These are phyloP conservation scores for Neocatenulostroma microsporum DNA, from an alignment of 2,329 filamentous ascomycete species.

Conservation along the genomic window DNA sequence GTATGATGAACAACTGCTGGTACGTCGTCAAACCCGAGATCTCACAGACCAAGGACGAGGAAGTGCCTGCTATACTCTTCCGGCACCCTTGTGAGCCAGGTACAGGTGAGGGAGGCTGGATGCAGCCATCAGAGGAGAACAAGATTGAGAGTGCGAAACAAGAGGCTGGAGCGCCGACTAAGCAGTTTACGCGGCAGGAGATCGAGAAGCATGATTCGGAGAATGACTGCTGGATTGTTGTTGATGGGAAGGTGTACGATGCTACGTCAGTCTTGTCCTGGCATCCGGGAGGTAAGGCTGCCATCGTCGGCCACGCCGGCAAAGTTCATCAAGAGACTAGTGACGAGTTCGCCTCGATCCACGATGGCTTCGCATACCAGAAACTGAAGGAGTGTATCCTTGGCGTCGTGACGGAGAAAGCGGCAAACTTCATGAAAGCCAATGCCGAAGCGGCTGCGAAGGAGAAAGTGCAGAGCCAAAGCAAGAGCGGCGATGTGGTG, in stretches of 20 bases:
- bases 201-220: slow-evolving; percentile 45
- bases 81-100: slow-evolving; percentile 42
- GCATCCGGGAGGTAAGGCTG: slow-evolving; percentile 45
- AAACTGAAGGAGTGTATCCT: slow-evolving; percentile 48
- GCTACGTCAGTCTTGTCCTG: slow-evolving; percentile 40
- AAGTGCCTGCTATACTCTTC: slow-evolving; percentile 34
- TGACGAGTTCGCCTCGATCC: slow-evolving; percentile 44
- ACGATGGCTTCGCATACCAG: slow-evolving; percentile 45
- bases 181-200: slow-evolving; percentile 47
- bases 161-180: slow-evolving; percentile 38
- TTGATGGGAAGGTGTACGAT: slow-evolving; percentile 47
- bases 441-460: slow-evolving; percentile 36
- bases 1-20: slow-evolving; percentile 51
- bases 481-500: slow-evolving; percentile 27
- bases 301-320: slow-evolving; percentile 45
- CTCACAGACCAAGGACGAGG: slow-evolving; percentile 26
- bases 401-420: slow-evolving; percentile 44
- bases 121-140: slow-evolving; percentile 42
- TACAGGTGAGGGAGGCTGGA: slow-evolving; percentile 43
- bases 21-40: slow-evolving; percentile 40
- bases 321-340: slow-evolving; percentile 44
- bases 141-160: slow-evolving; percentile 40
- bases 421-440: slow-evolving; percentile 40
- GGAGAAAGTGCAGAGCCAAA: slow-evolving; percentile 25
- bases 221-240: slow-evolving; percentile 48